Evolutionary conservation across 192 early-diverging fungal species (phyloP).

Genomic region (Coemansia sp.): DNA sequence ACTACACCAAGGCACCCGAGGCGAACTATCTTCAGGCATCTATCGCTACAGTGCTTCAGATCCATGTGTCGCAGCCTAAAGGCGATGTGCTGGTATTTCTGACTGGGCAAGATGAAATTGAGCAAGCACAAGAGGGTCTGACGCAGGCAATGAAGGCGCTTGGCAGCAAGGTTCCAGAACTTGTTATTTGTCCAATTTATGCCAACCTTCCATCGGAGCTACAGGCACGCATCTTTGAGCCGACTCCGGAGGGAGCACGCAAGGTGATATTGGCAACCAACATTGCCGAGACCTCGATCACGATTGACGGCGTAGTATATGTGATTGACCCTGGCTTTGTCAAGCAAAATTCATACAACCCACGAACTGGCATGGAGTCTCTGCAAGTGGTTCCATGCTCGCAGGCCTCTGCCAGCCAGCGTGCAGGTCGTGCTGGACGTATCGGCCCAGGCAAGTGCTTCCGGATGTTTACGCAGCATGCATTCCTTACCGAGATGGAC

Average conservation of each 20-base stretch:
- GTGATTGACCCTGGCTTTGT: conserved; percentile 98
- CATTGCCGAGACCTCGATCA: conserved; percentile 98
- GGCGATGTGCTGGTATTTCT: conserved; percentile 96
- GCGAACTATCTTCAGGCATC: conserved; percentile 95
- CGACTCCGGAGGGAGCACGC: conserved; percentile 87
- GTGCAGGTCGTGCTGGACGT: conserved; percentile 92
- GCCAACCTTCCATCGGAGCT: conserved; percentile 94
- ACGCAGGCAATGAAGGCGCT: conserved; percentile 72
- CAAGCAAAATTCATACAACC: conserved; percentile 95
- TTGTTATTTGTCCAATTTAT: conserved; percentile 96
- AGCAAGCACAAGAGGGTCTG: conserved; percentile 81
- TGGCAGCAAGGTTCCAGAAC: conserved; percentile 83
- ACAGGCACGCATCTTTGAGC: conserved; percentile 96
- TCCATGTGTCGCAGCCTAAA: conserved; percentile 83
- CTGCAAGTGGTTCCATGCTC: conserved; percentile 94
- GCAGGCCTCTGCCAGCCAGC: conserved; percentile 90
- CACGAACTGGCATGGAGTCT: conserved; percentile 94
- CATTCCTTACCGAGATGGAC: conserved; percentile 91
- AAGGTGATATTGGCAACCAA: conserved; percentile 98
- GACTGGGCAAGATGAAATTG: conserved; percentile 99
- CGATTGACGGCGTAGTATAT: conserved; percentile 93
- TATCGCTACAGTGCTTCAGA: conserved; percentile 88
- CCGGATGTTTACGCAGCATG: conserved; percentile 89
- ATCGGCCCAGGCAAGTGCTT: conserved; percentile 98
- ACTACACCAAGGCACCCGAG: conserved; percentile 95